Conservation (phyloP, 345 rosid genomes). For the Brassica nigra region DNA sequence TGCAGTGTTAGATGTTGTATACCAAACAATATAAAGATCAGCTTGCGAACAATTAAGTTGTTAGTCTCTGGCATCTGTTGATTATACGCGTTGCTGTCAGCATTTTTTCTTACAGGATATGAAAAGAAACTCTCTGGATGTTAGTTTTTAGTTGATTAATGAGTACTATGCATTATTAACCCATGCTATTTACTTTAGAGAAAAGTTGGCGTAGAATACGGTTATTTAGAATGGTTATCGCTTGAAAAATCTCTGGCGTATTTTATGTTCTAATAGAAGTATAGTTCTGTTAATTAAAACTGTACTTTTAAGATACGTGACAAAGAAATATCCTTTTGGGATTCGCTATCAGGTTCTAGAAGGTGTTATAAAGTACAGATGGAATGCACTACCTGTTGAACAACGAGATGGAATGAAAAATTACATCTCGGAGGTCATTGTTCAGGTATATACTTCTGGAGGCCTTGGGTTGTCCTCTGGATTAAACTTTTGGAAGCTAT, state of each 20-base stretch:
- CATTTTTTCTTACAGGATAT: background rate
- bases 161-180: slow-evolving; percentile 7
- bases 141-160: background rate
- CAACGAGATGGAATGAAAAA: slow-evolving; percentile 99
- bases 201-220: background rate
- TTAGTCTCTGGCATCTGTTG: slow-evolving; percentile 21
- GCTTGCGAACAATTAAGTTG: slow-evolving; percentile 2
- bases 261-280: background rate
- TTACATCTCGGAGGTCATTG: slow-evolving; percentile 97
- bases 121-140: background rate
- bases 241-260: background rate
- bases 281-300: background rate
- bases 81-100: background rate
- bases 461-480: background rate
- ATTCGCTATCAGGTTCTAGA: slow-evolving; percentile 73
- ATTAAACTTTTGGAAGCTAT: background rate
- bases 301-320: slow-evolving; percentile 5
- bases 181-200: slow-evolving; percentile 1
- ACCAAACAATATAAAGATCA: background rate
- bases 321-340: slow-evolving; percentile 13
- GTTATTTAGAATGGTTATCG: background rate
- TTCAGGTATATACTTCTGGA: slow-evolving; percentile 59
- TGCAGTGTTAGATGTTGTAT: background rate
- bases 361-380: slow-evolving; percentile 96
- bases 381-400: slow-evolving; percentile 96